Evolutionary conservation across 495 filamentous ascomycete species (phyloP), one percentile per base, ranked within the genome.

Genomic region (Aeminium ludgeri): DNA sequence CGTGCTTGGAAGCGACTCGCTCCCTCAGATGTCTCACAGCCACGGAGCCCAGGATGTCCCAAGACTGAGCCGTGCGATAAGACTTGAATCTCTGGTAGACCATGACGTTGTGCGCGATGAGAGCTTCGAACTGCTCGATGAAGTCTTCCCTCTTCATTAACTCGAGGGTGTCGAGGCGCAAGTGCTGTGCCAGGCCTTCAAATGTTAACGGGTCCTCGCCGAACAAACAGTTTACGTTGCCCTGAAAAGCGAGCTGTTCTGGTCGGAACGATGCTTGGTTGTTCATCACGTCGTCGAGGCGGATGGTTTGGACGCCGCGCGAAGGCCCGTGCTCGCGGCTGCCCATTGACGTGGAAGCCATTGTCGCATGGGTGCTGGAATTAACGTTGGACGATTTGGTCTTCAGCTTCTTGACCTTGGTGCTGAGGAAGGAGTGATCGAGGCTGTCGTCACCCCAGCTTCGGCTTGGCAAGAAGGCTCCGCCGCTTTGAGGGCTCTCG

Each of bases 361-460:
- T 40, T 3, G 10, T 30, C 5, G 20, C 10, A 10, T 29, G 17
- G 10, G 13, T 46, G 3, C 15, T 10, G 19, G 15, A 7, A 16
- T 15, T 38, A n/a, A n/a, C n/a, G 5, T 20, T 20, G 1, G 30
- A 30, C 6, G 25, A 44, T 50, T 15, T 37, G 43, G 8, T 25
- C 23, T 23, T 36, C 37, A 1, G 29, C 30, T n/a, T 58, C 43
- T 11, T 38, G 46, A 10, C 52, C 50, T 13, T 58, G 1, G 57
- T 59, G 45, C 55, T 56, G 2, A 65, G 41, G 29, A 67, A 58
- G 31, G 51, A 55, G 20, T 67, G 63, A 39, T 67, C 64, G 10
- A 63, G 43, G 37, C 59, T 59, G 37, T 64, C 62, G 38, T 65
- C 61, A n/a, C 46, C 53, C 33, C 57, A 61, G 42, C 61, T 63